phyloP scores from a whole-genome alignment of 2,329 filamentous ascomycete genomes.

The Cordyceps pruinosa region DNA sequence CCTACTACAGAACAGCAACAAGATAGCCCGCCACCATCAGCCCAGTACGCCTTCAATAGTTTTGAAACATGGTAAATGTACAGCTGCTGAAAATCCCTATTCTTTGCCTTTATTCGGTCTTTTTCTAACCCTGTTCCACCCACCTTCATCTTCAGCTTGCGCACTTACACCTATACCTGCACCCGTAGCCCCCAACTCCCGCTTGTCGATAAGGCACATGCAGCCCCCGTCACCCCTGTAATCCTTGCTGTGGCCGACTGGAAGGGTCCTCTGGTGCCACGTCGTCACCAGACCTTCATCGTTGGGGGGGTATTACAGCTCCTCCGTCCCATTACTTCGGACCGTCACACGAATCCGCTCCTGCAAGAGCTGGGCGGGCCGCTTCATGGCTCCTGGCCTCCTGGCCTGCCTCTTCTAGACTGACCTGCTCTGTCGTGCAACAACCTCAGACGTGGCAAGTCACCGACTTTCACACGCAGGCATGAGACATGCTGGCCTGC shows the following conservation, averaged over 20 bases:
- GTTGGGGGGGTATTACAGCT: not conserved
- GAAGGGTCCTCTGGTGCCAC: not conserved
- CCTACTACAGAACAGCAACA: no score
- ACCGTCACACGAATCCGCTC: not conserved
- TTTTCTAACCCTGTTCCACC: not conserved
- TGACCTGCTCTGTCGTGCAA: not conserved
- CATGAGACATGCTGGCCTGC: no score
- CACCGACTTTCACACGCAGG: no score
- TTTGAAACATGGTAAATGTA: not conserved
- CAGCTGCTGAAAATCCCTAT: no score
- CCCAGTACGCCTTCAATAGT: not conserved
- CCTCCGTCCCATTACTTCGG: not conserved
- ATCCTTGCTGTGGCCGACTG: no score
- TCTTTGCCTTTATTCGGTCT: no score
- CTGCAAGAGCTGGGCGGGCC: no score
- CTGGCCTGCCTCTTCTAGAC: not conserved
- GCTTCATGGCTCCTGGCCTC: not conserved
- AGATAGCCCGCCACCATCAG: not conserved
- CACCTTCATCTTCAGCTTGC: no score
- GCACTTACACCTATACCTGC: no score
- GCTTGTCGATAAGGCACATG: not conserved
- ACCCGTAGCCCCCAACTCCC: not conserved
- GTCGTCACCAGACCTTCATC: not conserved
- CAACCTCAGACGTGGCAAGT: no score
- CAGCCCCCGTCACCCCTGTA: not conserved